Conservation (phyloP, 2,329 filamentous ascomycete genomes). For the Fusarium papillatum region DNA sequence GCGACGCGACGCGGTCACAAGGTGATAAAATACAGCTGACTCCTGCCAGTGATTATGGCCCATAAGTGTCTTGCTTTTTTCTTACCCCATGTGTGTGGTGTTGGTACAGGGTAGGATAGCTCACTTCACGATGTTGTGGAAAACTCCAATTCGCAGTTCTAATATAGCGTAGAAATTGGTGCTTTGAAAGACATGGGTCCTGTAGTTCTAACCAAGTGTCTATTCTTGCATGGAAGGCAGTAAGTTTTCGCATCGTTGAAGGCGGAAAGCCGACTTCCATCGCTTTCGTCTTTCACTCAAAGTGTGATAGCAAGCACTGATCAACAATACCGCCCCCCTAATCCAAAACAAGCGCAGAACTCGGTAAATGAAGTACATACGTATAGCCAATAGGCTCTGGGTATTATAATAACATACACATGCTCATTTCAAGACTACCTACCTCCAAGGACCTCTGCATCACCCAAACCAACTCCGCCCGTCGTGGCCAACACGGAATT, state of each 20-base stretch:
- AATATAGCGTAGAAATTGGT: neutral
- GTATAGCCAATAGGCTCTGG: too few species aligned
- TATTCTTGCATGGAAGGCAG: accelerated
- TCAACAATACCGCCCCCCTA: neutral
- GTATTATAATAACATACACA: neutral
- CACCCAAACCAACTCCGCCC: neutral
- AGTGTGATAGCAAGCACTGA: accelerated
- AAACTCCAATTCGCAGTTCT: neutral
- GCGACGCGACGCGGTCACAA: neutral
- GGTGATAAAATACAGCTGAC: neutral
- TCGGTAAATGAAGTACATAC: neutral
- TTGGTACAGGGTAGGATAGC: neutral
- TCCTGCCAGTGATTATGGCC: neutral
- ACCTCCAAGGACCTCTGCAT: neutral
- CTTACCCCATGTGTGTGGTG: neutral
- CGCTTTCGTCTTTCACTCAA: neutral
- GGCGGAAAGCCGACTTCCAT: neutral
- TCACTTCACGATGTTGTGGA: neutral
- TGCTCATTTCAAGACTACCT: neutral
- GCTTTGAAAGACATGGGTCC: accelerated
- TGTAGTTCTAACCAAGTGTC: too few species aligned
- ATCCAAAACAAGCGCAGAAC: neutral
- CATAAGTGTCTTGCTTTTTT: neutral
- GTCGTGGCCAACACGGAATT: neutral
- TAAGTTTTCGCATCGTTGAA: too few species aligned